phyloP scores from a whole-genome alignment of 2,329 filamentous ascomycete species.

The Trichoderma pleuroti region DNA sequence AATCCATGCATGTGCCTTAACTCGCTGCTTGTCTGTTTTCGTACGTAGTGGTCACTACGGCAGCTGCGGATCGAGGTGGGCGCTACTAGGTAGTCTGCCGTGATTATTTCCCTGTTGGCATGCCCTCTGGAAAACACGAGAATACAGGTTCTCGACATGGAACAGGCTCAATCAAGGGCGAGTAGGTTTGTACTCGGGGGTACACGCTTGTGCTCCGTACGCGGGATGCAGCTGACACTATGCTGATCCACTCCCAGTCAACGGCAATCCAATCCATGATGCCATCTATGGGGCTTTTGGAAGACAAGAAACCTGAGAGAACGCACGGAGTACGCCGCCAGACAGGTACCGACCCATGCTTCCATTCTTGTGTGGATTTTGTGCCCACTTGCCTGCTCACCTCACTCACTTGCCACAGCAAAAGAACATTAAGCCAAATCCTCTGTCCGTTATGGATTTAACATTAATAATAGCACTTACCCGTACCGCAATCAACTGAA shows the following conservation, averaged over 20 bases:
- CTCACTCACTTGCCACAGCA: neutral
- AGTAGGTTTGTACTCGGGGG: neutral
- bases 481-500: neutral
- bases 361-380: neutral
- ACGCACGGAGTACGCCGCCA: neutral
- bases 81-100: constrained; percentile 5
- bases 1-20: neutral
- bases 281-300: neutral
- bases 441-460: neutral
- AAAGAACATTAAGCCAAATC: neutral
- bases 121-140: neutral
- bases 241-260: neutral
- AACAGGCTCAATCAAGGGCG: neutral
- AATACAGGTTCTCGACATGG: neutral
- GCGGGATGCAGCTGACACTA: neutral
- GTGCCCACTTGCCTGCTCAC: neutral
- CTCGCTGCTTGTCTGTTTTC: neutral
- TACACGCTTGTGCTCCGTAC: neutral
- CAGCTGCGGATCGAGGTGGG: constrained; percentile 13
- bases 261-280: neutral
- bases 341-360: neutral
- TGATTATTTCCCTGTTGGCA: neutral
- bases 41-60: neutral
- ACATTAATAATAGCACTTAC: neutral
- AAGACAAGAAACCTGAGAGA: neutral